phyloP scores from a whole-genome alignment of 2,329 filamentous ascomycete genomes.

The Sordariomycetes sp. region DNA sequence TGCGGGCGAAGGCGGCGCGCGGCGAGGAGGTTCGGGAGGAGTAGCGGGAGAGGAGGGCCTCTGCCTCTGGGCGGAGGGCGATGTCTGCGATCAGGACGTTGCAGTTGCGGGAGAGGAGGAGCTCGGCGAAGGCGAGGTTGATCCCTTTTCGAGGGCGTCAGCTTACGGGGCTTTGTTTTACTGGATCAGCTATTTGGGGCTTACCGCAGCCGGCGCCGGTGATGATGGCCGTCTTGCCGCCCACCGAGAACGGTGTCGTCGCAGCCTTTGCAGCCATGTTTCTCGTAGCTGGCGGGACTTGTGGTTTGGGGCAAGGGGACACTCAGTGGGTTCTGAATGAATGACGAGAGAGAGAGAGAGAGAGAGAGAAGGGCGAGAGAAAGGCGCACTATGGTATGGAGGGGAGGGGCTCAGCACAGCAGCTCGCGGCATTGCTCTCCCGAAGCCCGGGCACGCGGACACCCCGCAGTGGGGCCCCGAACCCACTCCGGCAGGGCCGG shows the following conservation, averaged over 20 bases:
- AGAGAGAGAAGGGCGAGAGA: too few relatives aligned
- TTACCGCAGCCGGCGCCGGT: constrained; percentile 14
- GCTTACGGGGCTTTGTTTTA: neutral
- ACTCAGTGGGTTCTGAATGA: too few relatives aligned
- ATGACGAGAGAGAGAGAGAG: too few relatives aligned
- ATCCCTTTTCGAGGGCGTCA: constrained; percentile 19
- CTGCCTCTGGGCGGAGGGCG: constrained; percentile 27
- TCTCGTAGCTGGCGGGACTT: too few relatives aligned
- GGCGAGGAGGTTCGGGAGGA: constrained; percentile 9
- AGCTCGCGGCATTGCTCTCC: too few relatives aligned
- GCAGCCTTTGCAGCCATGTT: neutral
- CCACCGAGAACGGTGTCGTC: neutral
- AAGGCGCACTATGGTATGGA: too few relatives aligned
- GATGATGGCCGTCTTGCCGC: constrained; percentile 16
- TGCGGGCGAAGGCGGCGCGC: constrained; percentile 28
- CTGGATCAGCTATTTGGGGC: constrained; percentile 10
- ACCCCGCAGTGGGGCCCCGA: too few relatives aligned
- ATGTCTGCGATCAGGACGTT: constrained; percentile 35
- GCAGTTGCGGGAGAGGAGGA: constrained; percentile 28
- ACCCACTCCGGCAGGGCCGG: too few relatives aligned
- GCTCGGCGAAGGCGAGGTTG: constrained; percentile 29
- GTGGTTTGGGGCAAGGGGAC: too few relatives aligned
- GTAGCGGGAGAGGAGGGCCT: constrained; percentile 18
- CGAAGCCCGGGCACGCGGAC: too few relatives aligned
- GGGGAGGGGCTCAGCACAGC: too few relatives aligned